Evolutionary conservation across 352 stramenopile genomes (phyloP), one percentile per base, ranked within the genome.

Genomic region (Phytophthora quininea): DNA sequence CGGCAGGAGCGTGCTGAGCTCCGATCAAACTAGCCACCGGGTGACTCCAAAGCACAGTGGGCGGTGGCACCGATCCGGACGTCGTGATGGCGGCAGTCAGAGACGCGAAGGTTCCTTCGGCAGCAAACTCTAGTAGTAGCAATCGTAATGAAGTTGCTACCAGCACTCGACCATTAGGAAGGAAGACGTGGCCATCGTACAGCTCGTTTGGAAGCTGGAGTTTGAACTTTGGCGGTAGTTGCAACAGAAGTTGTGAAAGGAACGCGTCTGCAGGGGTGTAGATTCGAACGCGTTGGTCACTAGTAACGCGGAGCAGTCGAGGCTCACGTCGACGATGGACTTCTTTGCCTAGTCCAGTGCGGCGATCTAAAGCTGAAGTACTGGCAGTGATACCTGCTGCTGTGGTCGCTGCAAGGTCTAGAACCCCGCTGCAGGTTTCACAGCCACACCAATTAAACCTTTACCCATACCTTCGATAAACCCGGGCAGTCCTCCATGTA

Each of bases 381-480:
- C 89, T 96, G 11, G 88, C 89, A 10, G 86, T 95, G 67, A 96
- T 96, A 0, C 88, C 89, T 11, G 88, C 89, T 8, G 90, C 89
- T 3, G 86, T 87, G 42, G 84, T 85, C 5, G 87, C 81, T 2
- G 89, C 88, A 43, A 96, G 62, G 54, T 97, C 91, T 6, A 97
- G 57, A 8, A 96, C 84, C 15, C 91, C 0, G 89, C 90, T 1
- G 91, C 90, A 6, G 91, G 91, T 62, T 97, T 97, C 29, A 97
- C 85, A 1, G 90, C 91, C 11, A 96, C 88, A 12, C 91, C 91
- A 19, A 97, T 87, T 8, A 97, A 62, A 3, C 91, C 91, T 45
- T 92, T 95, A 8, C 89, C 90, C 8, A 97, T 78, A 7, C 91
- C 91, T 58, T 97, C 91, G 15, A 96, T n/a, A 49, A 97, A 97